These are phyloP conservation scores for Pseudognaphalium luteoalbum DNA, from an alignment of 129 eudicot genomes.

Conservation along the genomic window DNA sequence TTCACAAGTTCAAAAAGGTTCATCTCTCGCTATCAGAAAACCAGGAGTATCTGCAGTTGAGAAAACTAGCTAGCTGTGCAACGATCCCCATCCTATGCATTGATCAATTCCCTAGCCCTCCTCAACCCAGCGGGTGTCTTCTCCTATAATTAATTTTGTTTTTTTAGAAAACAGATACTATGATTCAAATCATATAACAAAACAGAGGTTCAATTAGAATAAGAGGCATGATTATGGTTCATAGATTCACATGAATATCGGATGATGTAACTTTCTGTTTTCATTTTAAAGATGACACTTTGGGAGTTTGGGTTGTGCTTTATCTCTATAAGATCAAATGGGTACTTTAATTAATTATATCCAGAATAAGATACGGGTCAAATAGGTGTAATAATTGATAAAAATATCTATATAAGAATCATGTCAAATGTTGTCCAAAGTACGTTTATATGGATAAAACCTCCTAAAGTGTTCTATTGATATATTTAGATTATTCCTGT, in stretches of 20 bases:
- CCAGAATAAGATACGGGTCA: neutral
- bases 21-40: neutral
- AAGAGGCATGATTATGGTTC: neutral
- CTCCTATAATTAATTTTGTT: slow-evolving; percentile 22
- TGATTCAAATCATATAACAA: neutral
- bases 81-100: slow-evolving; percentile 6
- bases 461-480: neutral
- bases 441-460: neutral
- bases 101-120: slow-evolving; percentile 14
- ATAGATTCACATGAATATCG: neutral
- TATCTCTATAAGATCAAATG: neutral
- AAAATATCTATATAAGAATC: too few relatives aligned
- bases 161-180: neutral
- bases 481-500: neutral
- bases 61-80: slow-evolving; percentile 29
- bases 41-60: slow-evolving; percentile 18
- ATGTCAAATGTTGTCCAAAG: neutral
- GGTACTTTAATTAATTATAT: neutral
- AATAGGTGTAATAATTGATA: neutral
- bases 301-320: neutral
- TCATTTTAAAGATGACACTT: neutral
- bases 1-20: slow-evolving; percentile 17
- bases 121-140: slow-evolving; percentile 35
- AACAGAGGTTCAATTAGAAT: neutral
- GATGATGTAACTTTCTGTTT: neutral